Evolutionary conservation across 768 basidiomycete species (phyloP).

Genomic region (Strobilomyces dryophilus): DNA sequence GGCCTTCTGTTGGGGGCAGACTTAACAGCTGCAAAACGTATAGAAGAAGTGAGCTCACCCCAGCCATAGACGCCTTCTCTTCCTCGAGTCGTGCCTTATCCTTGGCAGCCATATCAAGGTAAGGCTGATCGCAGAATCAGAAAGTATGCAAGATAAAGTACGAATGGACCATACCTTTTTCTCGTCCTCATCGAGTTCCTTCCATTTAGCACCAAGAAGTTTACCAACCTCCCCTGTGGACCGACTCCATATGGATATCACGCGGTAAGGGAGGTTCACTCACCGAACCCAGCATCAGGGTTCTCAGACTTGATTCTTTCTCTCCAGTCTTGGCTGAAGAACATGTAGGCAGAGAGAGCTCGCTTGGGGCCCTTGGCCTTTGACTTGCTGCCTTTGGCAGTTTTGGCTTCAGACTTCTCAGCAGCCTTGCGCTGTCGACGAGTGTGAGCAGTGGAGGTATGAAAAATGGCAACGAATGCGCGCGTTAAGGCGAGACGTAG

Average conservation of each 20-base stretch:
- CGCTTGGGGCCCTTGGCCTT: constrained; percentile 77
- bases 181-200: constrained; percentile 86
- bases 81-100: constrained; percentile 88
- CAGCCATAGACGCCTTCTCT: constrained; percentile 54
- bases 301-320: constrained; percentile 95
- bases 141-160: neutral
- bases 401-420: constrained; percentile 55
- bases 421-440: constrained; percentile 64
- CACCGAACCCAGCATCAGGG: constrained; percentile 91
- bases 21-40: neutral
- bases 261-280: constrained; percentile 18
- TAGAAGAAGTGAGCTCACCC: constrained; percentile 28
- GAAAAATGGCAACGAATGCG: neutral
- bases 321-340: constrained; percentile 96
- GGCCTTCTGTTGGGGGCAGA: constrained; percentile 16
- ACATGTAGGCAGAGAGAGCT: constrained; percentile 96
- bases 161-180: constrained; percentile 64
- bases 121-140: constrained; percentile 55
- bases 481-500: constrained; percentile 8
- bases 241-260: neutral
- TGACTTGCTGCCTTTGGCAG: constrained; percentile 66
- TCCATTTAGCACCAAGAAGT: constrained; percentile 95
- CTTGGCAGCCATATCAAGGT: constrained; percentile 76
- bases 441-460: constrained; percentile 11
- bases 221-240: constrained; percentile 84